Evolutionary conservation across 306 rosid genomes (phyloP).

Genomic region (Chamaecrista fasciculata): DNA sequence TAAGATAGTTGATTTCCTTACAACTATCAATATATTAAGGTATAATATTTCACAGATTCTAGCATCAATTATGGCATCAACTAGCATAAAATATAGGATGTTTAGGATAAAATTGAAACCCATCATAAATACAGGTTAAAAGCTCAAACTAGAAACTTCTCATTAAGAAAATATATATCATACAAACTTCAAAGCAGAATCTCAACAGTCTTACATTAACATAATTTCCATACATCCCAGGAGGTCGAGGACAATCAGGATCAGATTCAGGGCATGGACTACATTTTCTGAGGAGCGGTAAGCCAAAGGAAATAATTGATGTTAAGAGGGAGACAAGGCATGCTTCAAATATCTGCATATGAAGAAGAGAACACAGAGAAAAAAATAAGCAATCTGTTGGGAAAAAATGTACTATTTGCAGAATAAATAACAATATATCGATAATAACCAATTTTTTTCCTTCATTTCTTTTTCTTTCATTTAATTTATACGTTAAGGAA

Average conservation of each 20-base stretch:
- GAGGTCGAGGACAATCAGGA: conserved; percentile 82
- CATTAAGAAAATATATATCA: conserved; percentile 17
- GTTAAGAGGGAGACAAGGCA: conserved; percentile 85
- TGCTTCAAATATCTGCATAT: conserved; percentile 82
- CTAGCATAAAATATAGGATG: background rate
- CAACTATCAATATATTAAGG: background rate
- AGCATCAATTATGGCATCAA: background rate
- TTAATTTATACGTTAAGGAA: background rate
- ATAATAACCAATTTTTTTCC: conserved; percentile 9
- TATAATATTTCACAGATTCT: conserved; percentile 18
- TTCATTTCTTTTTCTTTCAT: background rate
- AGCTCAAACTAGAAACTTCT: background rate
- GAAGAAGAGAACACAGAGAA: background rate
- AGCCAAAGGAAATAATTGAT: conserved; percentile 81
- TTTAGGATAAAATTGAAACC: conserved; percentile 10
- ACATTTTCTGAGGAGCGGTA: conserved; percentile 93
- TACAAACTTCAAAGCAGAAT: conserved; percentile 2
- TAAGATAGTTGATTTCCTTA: background rate
- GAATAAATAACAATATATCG: conserved; percentile 19
- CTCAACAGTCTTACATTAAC: conserved; percentile 72
- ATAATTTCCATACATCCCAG: conserved; percentile 95
- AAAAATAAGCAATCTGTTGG: conserved; percentile 8
- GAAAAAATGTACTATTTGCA: conserved; percentile 21
- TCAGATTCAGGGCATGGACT: conserved; percentile 85
- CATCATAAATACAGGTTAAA: background rate